Evolutionary conservation across 2,329 filamentous ascomycete genomes (phyloP), one percentile per base, ranked within the genome.

Genomic region (Diaporthe eres): DNA sequence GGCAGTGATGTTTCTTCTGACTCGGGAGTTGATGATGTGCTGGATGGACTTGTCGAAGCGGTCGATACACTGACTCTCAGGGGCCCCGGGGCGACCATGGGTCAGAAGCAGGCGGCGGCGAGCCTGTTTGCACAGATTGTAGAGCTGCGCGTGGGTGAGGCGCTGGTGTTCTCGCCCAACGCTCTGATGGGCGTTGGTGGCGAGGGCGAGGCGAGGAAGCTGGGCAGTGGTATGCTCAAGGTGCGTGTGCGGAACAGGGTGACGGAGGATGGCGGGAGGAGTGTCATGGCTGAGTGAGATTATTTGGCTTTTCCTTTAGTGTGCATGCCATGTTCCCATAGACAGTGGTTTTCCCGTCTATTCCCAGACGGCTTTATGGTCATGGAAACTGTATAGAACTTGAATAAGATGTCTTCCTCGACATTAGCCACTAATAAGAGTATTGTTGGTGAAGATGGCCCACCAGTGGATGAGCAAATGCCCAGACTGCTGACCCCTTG

Each of bases 111-210:
- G 67, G 76, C 79, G 8, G 75, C 75, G 6, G 31, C 80, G 51
- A 83, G 84, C 34, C 79, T 88, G 1, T 87, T 89, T 57, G 79
- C 81, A 15, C 80, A 81, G 37, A 88, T 89, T 53, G 84, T 88
- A 12, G 78, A 80, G 7, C 81, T 89, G 15, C 80, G 80, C 5
- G 85, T 85, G 3, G 87, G 87, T 0, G 86, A 89, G 74, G 87
- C 86, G 1, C 79, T 89, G 2, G 63, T 89, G 9, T 89, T 89
- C 77, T 84, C 85, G 1, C 87, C 87, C 0, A 87, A 82, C 51
- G 87, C 86, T 0, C 79, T 87, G 1, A 60, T 85, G 9, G 81
- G 80, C 1, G 76, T 87, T 42, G 19, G 17, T 22, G 13, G 74
- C 6, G 37, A 60, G 44, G 72, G 71, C 3, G 67, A 42, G 7